Conservation (phyloP, 805 yeast species). For the Candida vartiovaarae region DNA sequence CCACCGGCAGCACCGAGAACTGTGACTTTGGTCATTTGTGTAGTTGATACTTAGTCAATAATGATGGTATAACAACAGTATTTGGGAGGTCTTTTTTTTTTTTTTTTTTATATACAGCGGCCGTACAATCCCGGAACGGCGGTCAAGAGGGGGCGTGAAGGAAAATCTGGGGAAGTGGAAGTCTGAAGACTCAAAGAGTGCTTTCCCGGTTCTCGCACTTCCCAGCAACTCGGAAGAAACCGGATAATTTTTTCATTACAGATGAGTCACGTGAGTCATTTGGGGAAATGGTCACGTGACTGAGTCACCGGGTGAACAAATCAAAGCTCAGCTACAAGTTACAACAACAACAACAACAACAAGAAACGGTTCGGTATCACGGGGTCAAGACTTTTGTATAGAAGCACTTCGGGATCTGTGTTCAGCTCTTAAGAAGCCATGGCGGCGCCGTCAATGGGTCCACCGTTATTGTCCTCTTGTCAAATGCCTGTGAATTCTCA, state of each 20-base stretch:
- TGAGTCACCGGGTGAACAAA: no score
- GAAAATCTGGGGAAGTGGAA: constrained; percentile 2
- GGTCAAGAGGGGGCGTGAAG: background rate
- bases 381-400: no score
- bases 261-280: no score
- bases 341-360: no score
- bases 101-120: background rate
- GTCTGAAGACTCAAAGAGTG: no score
- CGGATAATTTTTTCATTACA: no score
- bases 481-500: constrained; percentile 38
- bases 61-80: background rate
- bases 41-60: background rate
- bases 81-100: background rate
- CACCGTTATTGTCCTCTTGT: constrained; percentile 37
- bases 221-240: no score
- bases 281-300: no score
- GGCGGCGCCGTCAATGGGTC: constrained; percentile 38
- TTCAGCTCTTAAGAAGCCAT: constrained; percentile 30
- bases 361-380: no score
- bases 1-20: constrained; percentile 94
- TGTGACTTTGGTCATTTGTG: constrained; percentile 51
- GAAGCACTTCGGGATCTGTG: background rate
- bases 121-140: background rate
- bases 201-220: no score
- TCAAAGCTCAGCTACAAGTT: no score